Base-by-base conservation (phyloP, 371 early-diverging fungal genomes). In the Syncephalastrum racemosum region DNA sequence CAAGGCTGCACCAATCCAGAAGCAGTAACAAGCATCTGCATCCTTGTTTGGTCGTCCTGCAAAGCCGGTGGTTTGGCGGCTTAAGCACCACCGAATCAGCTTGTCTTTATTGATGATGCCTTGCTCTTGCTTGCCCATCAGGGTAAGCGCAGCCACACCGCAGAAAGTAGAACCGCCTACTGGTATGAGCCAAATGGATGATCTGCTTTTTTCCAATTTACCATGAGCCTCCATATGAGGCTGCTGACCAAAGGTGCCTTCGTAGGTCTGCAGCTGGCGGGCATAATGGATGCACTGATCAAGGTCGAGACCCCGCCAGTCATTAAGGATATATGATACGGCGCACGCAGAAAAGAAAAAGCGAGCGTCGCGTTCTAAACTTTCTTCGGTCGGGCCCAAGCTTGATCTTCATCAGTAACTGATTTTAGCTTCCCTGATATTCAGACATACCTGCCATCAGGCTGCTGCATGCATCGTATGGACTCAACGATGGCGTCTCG, bases 1-100 rank as follows among this genome's bases (percentile, higher is more conserved):
- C 23, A 97, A 62, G 8, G 88, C 62, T 0, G 89, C 96, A 13
- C 99, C 99, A 20, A 99, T 82, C 99, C 99, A 99, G 71, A 96
- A 99, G 8, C 97, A 89, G 71, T 99, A 99, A 71, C 99, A 99
- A 1, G 96, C 90, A 63, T 99, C 99, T n/a, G 85, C 75, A 2
- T 80, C 73, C 68, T 99, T 99, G 66, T 93, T 93, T 4, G 81
- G 78, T 52, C 99, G 76, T 5, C 99, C 99, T 59, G 94, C 89
- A 71, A 96, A 99, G 4, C 99, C 99, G 23, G 73, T 74, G 23
- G 66, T 66, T 63, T 95, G 96, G 10, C 92, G 81, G 14, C 62
- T 60, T 42, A 98, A 55, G 42, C 90, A 81, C 99, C 99, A 97
- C 42, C 69, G 60, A n/a, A 93, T 68, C 14, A 84, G 67, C 19